Conservation (phyloP, 2,329 filamentous ascomycete genomes). For the Trichoderma koningii region DNA sequence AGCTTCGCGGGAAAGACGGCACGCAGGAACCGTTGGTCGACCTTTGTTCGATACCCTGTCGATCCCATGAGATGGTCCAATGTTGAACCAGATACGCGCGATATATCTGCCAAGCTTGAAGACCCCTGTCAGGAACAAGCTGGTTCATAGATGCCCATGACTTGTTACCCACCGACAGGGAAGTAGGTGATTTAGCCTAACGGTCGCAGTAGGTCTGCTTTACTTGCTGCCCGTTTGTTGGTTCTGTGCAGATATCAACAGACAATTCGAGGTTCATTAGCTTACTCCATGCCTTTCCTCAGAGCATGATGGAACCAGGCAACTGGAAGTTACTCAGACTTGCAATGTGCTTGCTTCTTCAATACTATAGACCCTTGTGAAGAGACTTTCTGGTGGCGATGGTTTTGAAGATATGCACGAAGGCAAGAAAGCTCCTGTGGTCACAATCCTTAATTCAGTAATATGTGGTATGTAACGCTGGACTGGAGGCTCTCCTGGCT, state of each 20-base stretch:
- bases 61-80: neutral
- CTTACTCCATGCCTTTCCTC: neutral
- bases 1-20: slow-evolving; percentile 2
- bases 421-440: neutral
- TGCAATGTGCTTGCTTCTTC: neutral
- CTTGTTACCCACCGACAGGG: no score
- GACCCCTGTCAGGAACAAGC: neutral
- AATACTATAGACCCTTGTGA: neutral
- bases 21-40: slow-evolving; percentile 10
- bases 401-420: neutral
- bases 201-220: neutral
- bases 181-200: neutral
- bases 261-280: no score
- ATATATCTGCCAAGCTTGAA: neutral
- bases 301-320: neutral
- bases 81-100: neutral
- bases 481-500: neutral
- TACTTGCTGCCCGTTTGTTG: neutral
- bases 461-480: neutral
- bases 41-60: neutral
- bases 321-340: neutral
- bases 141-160: neutral
- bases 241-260: neutral
- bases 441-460: neutral
- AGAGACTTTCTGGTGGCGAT: neutral